phyloP scores from a whole-genome alignment of 2,329 filamentous ascomycete species.

The Fusarium sp. region DNA sequence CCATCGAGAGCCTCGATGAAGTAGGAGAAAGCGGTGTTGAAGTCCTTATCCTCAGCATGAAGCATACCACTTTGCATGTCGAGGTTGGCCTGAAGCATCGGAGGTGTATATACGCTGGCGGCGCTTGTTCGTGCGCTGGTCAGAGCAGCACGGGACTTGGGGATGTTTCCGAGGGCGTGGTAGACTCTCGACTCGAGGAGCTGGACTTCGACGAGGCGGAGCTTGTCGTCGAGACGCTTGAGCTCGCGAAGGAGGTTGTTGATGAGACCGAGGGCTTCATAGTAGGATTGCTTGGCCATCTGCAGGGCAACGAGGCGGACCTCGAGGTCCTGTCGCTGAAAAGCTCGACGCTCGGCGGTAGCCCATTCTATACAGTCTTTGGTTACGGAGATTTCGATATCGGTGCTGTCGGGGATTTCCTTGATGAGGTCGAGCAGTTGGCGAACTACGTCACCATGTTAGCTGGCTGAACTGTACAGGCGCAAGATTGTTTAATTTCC shows the following conservation, averaged over 20 bases:
- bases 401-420: conserved; percentile 92
- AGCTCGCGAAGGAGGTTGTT: conserved; percentile 96
- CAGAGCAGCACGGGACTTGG: conserved; percentile 94
- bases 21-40: conserved; percentile 98
- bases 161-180: conserved; percentile 95
- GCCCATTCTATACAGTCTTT: conserved; percentile 99
- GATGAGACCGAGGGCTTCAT: conserved; percentile 96
- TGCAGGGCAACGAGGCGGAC: conserved; percentile 93
- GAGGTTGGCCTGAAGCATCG: conserved; percentile 92
- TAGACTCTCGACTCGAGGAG: conserved; percentile 97
- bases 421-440: conserved; percentile 97
- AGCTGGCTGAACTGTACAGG: conserved; percentile 21
- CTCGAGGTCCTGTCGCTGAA: conserved; percentile 98
- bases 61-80: conserved; percentile 99
- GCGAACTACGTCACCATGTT: conserved; percentile 74
- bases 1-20: conserved; percentile 99
- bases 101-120: conserved; percentile 96
- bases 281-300: conserved; percentile 98
- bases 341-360: conserved; percentile 91
- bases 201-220: conserved; percentile 97
- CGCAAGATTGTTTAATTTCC: neutral
- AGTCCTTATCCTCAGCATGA: conserved; percentile 98
- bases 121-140: conserved; percentile 96
- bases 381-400: conserved; percentile 94
- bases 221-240: conserved; percentile 98